Evolutionary conservation across 2,329 filamentous ascomycete genomes (phyloP).

Genomic region (Cladosporium phlei): DNA sequence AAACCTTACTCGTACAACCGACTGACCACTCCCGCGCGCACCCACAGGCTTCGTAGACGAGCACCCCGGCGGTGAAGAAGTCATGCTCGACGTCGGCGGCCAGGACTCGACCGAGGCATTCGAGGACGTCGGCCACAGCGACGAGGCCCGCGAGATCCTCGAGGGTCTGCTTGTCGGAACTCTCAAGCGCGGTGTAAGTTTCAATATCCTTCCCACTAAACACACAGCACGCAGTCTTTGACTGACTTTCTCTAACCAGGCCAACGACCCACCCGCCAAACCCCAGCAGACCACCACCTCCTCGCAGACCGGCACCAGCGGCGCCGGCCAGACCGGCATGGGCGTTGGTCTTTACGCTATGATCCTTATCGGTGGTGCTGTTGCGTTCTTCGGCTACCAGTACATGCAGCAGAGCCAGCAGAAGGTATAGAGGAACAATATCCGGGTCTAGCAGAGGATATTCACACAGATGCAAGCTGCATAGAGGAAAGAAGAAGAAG

Average conservation of each 20-base stretch:
- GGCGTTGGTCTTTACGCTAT: conserved; percentile 79
- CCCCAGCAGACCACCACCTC: conserved; percentile 1
- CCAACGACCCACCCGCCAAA: conserved; percentile 14
- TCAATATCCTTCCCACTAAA: conserved; percentile 2
- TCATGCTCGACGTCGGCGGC: conserved; percentile 89
- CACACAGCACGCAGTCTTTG: not conserved
- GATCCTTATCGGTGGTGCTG: conserved; percentile 68
- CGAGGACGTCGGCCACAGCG: conserved; percentile 97
- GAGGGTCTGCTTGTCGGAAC: conserved; percentile 68
- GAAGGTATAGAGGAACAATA: conserved; percentile 30
- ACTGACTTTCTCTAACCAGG: conserved; percentile 7
- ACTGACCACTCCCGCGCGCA: conserved; percentile 3
- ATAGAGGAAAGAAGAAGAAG: too few species aligned
- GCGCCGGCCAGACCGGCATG: conserved; percentile 70
- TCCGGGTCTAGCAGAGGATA: too few species aligned
- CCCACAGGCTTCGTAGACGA: conserved; percentile 79
- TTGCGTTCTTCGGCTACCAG: conserved; percentile 78
- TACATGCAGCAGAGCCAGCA: conserved; percentile 63
- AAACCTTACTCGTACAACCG: not conserved
- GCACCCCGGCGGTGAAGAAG: conserved; percentile 92
- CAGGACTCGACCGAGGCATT: conserved; percentile 97
- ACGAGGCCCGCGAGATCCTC: conserved; percentile 94
- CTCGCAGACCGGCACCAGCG: conserved; percentile 48
- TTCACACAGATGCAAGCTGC: too few species aligned
- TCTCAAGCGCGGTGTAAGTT: conserved; percentile 73